phyloP scores from a whole-genome alignment of 23 red algal genomes.

The Gracilaria caudata region DNA sequence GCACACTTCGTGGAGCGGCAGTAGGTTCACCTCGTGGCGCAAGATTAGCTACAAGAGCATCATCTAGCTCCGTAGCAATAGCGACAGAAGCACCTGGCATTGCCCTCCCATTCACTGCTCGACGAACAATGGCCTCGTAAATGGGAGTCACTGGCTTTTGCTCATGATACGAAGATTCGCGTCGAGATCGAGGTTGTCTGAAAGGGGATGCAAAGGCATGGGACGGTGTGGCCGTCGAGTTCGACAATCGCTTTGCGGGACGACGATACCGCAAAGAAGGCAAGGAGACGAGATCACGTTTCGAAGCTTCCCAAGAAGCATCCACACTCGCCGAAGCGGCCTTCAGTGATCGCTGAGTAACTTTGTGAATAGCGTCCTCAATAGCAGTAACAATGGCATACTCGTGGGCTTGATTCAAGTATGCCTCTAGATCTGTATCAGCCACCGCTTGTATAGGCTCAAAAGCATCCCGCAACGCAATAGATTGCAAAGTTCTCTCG shows the following conservation, averaged over 20 bases:
- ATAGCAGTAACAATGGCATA: slow-evolving; percentile 42
- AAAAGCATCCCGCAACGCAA: slow-evolving; percentile 44
- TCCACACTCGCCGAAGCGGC: slow-evolving; percentile 35
- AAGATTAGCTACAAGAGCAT: slow-evolving; percentile 35
- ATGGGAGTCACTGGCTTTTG: slow-evolving; percentile 37
- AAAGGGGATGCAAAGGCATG: slow-evolving; percentile 65
- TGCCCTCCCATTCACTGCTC: slow-evolving; percentile 35
- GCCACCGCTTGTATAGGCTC: slow-evolving; percentile 37
- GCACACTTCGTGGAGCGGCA: slow-evolving; percentile 42
- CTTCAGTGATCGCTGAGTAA: slow-evolving; percentile 15
- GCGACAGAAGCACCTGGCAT: slow-evolving; percentile 3
- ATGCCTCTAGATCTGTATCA: slow-evolving; percentile 56
- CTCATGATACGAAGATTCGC: slow-evolving; percentile 4
- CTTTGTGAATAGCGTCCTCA: slow-evolving; percentile 24
- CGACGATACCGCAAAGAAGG: slow-evolving; percentile 7
- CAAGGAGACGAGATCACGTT: slow-evolving; percentile 57
- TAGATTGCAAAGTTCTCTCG: slow-evolving; percentile 49
- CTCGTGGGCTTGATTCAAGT: slow-evolving; percentile 43
- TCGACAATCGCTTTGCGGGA: background rate
- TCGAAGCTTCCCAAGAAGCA: slow-evolving; percentile 56
- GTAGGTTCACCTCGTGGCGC: slow-evolving; percentile 46
- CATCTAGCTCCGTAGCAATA: slow-evolving; percentile 56
- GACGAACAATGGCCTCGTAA: slow-evolving; percentile 50
- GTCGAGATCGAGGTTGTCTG: slow-evolving; percentile 38
- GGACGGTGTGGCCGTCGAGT: background rate